Evolutionary conservation across 164 flowering plant genomes (phyloP).

Genomic region (Berberis vulgaris): DNA sequence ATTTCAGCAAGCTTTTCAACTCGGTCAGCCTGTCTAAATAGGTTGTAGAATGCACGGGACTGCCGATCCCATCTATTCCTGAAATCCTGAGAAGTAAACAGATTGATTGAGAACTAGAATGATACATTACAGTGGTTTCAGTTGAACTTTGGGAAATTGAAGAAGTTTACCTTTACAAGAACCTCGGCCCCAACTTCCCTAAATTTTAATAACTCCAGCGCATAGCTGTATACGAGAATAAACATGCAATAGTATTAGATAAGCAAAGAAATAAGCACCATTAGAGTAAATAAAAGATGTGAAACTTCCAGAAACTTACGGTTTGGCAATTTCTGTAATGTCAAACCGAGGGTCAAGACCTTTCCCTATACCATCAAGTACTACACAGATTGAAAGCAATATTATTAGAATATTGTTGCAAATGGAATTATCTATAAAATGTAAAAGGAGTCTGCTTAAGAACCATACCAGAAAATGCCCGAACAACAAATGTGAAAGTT

Average conservation of each 20-base stretch:
- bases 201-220: slow-evolving; percentile 77
- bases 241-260: slow-evolving; percentile 12
- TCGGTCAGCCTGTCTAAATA: slow-evolving; percentile 97
- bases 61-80: slow-evolving; percentile 91
- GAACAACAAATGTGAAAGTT: slow-evolving; percentile 97
- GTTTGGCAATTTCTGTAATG: slow-evolving; percentile 96
- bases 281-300: background rate
- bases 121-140: background rate
- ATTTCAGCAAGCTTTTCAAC: slow-evolving; percentile 78
- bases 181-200: slow-evolving; percentile 97
- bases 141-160: background rate
- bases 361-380: slow-evolving; percentile 96
- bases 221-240: slow-evolving; percentile 47
- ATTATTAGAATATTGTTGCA: slow-evolving; percentile 8
- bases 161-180: slow-evolving; percentile 52
- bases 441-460: background rate
- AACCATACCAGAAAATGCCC: slow-evolving; percentile 88
- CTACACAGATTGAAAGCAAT: slow-evolving; percentile 29
- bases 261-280: background rate
- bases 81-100: slow-evolving; percentile 50
- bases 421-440: background rate
- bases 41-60: slow-evolving; percentile 76
- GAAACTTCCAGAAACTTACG: slow-evolving; percentile 47
- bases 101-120: slow-evolving; percentile 1
- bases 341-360: slow-evolving; percentile 98